These are phyloP conservation scores for Podospora pseudopauciseta DNA, from an alignment of 495 filamentous ascomycete genomes.

Conservation along the genomic window DNA sequence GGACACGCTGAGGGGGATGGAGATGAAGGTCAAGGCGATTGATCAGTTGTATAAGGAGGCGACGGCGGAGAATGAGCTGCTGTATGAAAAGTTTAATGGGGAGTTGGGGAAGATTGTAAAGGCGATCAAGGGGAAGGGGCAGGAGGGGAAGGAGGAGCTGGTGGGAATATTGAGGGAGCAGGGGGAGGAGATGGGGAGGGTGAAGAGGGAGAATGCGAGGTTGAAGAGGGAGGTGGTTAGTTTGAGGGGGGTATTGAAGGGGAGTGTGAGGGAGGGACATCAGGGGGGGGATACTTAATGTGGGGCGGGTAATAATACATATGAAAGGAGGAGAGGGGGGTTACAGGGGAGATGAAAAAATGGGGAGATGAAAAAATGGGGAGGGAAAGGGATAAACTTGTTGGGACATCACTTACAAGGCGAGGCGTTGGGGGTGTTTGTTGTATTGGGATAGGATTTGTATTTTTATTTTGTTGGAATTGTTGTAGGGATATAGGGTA, in stretches of 20 bases:
- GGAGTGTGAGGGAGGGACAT: slow-evolving; percentile 8
- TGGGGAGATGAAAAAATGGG: neutral
- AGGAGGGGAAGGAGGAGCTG: slow-evolving; percentile 71
- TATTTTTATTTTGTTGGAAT: neutral
- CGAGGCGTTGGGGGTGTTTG: slow-evolving; percentile 10
- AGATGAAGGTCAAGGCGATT: slow-evolving; percentile 75
- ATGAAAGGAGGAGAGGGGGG: neutral
- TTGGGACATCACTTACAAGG: neutral
- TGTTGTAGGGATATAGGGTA: neutral
- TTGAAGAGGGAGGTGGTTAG: slow-evolving; percentile 51
- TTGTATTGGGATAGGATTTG: neutral
- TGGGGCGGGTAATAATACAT: neutral
- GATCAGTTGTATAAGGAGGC: slow-evolving; percentile 87
- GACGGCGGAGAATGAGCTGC: slow-evolving; percentile 87
- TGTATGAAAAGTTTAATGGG: slow-evolving; percentile 89
- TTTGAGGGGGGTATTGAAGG: slow-evolving; percentile 46
- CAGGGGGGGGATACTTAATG: neutral
- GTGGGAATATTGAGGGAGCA: slow-evolving; percentile 61
- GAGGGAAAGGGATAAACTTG: neutral
- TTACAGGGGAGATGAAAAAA: neutral
- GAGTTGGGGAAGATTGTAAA: slow-evolving; percentile 81
- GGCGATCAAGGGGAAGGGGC: slow-evolving; percentile 62
- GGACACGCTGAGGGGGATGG: slow-evolving; percentile 62
- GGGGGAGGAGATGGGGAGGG: slow-evolving; percentile 62
- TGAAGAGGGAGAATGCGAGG: slow-evolving; percentile 23